Percentiles rank a stretch among this genome's conserved stretches.
Conservation (phyloP, 139 green algal genomes). For the Tetraselmis striata region DNA sequence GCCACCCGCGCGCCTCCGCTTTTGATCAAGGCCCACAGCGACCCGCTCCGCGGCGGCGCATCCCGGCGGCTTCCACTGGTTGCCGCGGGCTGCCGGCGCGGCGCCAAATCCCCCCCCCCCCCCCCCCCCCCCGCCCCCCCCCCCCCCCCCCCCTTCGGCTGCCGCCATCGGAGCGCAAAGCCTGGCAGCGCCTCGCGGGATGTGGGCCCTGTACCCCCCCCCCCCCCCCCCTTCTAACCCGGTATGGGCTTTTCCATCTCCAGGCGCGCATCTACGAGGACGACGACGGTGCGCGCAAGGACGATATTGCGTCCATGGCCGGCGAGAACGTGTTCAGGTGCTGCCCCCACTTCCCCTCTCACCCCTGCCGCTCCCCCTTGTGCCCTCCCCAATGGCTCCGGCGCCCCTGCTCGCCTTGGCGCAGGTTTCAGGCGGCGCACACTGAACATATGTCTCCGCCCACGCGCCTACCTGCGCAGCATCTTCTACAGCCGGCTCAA, state of each 20-base stretch:
- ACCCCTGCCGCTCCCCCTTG: neutral
- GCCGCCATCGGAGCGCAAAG: neutral
- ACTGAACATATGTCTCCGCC: neutral
- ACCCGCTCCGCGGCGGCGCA: too few relatives aligned
- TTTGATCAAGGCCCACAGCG: too few relatives aligned
- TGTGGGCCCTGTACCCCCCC: too few relatives aligned
- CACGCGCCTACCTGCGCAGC: constrained; percentile 35
- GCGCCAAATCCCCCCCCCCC: too few relatives aligned
- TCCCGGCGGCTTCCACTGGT: too few relatives aligned
- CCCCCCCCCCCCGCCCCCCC: too few relatives aligned
- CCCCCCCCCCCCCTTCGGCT: neutral
- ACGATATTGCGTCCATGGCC: constrained; percentile 84
- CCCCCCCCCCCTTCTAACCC: too few relatives aligned
- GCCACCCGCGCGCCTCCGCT: too few relatives aligned
- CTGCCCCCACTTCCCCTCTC: neutral
- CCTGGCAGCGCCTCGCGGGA: neutral
- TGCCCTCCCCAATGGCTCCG: too few relatives aligned
- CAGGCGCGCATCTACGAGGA: constrained; percentile 84
- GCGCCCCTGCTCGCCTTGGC: neutral
- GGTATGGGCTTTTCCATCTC: too few relatives aligned
- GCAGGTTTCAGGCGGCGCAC: neutral
- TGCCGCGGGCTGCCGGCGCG: too few relatives aligned
- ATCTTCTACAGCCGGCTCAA: constrained; percentile 90
- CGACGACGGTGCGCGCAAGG: constrained; percentile 63
- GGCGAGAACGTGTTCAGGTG: constrained; percentile 44